Percentiles rank a stretch among this genome's conserved stretches.
phyloP scores from a whole-genome alignment of 108 stramenopile species.

The Schizochytrium sp. region DNA sequence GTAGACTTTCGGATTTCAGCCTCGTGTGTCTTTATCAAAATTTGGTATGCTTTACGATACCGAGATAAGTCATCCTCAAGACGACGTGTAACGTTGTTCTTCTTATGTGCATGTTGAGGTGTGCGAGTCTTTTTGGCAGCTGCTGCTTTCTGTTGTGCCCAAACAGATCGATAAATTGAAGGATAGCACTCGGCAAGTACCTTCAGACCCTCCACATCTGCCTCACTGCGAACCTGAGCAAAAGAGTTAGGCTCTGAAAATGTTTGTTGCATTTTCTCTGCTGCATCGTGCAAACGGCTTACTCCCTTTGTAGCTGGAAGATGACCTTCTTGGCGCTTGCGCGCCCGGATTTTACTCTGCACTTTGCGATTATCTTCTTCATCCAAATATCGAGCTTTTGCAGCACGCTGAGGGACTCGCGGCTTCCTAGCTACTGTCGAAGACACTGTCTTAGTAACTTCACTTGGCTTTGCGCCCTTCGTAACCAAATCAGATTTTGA shows the following conservation, averaged over 20 bases:
- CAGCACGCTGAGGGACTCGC: background rate
- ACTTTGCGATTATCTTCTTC: conserved; percentile 7
- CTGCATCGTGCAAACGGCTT: background rate
- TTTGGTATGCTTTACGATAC: conserved; percentile 46
- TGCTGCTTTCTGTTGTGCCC: background rate
- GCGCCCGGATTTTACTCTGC: background rate
- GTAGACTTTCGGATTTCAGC: conserved; percentile 33
- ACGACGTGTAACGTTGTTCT: background rate
- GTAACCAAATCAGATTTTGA: no score
- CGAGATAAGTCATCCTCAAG: conserved; percentile 20
- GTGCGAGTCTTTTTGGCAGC: conserved; percentile 7
- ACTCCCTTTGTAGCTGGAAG: background rate
- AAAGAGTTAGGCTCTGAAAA: background rate
- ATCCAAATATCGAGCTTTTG: background rate
- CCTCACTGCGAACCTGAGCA: background rate
- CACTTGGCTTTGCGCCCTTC: no score
- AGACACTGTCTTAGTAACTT: no score
- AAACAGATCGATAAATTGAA: conserved; percentile 50
- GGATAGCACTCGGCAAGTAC: conserved; percentile 31
- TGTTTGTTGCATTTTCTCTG: background rate
- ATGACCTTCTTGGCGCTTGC: conserved; percentile 11
- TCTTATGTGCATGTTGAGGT: background rate
- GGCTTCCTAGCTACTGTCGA: no score
- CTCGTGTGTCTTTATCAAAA: conserved; percentile 15
- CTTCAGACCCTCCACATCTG: background rate